A percentile compares a stretch with the other conserved stretches of the same genome.
phyloP scores from a whole-genome alignment of 768 basidiomycete species.

The Amanita rimosa region DNA sequence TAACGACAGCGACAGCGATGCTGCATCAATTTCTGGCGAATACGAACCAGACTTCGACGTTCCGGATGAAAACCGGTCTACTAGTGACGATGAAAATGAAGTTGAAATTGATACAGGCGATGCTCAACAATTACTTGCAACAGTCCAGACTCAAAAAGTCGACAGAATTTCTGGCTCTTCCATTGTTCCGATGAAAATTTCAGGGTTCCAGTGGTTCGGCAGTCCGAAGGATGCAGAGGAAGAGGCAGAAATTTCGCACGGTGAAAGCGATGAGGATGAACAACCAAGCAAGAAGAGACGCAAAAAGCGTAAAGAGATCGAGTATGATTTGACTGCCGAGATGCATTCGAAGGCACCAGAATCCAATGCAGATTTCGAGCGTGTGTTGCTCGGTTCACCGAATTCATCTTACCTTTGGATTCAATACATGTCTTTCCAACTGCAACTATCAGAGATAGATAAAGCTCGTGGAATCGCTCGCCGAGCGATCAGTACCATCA shows the following conservation, averaged over 20 bases:
- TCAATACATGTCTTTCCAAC: conserved; percentile 98
- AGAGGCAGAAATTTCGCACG: conserved; percentile 25
- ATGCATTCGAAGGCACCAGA: conserved; percentile 80
- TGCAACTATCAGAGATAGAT: conserved; percentile 93
- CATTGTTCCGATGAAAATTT: conserved; percentile 36
- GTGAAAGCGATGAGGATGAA: conserved; percentile 36
- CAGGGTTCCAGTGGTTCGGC: conserved; percentile 65
- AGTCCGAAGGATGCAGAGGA: conserved; percentile 27
- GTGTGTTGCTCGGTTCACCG: conserved; percentile 84
- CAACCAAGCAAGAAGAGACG: conserved; percentile 50
- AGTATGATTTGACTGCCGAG: conserved; percentile 76
- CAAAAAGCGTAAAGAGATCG: conserved; percentile 58
- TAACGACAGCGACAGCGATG: conserved; percentile 17
- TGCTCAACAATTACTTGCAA: conserved; percentile 7
- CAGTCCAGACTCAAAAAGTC: conserved; percentile 7
- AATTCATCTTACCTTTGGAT: conserved; percentile 98
- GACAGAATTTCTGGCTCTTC: conserved; percentile 15
- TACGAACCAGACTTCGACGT: neutral
- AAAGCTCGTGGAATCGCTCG: conserved; percentile 85
- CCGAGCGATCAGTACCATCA: conserved; percentile 79
- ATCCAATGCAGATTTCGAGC: conserved; percentile 92
- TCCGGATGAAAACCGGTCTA: neutral
- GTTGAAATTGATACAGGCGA: neutral
- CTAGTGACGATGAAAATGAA: conserved; percentile 4
- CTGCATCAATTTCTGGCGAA: conserved; percentile 8